Evolutionary conservation across 495 filamentous ascomycete species (phyloP).

Genomic region (Bryoglossum gracile): DNA sequence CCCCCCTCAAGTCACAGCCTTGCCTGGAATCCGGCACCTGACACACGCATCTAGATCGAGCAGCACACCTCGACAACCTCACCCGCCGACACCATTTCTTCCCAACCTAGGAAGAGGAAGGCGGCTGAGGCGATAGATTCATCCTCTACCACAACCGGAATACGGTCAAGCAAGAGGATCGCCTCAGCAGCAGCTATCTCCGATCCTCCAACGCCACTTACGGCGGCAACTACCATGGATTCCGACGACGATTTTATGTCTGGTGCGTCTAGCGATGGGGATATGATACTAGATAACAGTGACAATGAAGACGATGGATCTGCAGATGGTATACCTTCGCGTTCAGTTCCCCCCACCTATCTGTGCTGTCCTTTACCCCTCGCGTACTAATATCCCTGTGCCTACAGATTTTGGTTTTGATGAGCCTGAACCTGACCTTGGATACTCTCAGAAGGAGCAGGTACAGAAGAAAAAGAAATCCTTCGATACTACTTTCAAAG

Average conservation of each 20-base stretch:
- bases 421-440: conserved; percentile 65
- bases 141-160: conserved; percentile 34
- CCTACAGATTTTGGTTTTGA: conserved; percentile 36
- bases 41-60: background rate
- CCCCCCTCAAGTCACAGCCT: conserved; percentile 5
- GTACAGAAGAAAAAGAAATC: conserved; percentile 60
- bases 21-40: conserved; percentile 5
- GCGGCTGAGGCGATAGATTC: conserved; percentile 63
- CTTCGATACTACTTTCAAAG: conserved; percentile 79
- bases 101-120: conserved; percentile 79
- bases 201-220: conserved; percentile 53
- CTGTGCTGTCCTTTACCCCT: background rate
- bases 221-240: conserved; percentile 66
- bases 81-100: conserved; percentile 47
- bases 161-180: conserved; percentile 44
- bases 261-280: conserved; percentile 60
- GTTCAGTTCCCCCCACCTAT: conserved; percentile 1
- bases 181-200: conserved; percentile 37
- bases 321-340: conserved; percentile 55
- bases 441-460: conserved; percentile 70
- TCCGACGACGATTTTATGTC: conserved; percentile 97
- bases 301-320: conserved; percentile 69
- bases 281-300: conserved; percentile 64
- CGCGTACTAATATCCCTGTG: conserved; percentile 1
- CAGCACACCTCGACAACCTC: too few relatives aligned